Base-by-base conservation (phyloP, 148 eudicot genomes). In the Rhododendron griersonianum region DNA sequence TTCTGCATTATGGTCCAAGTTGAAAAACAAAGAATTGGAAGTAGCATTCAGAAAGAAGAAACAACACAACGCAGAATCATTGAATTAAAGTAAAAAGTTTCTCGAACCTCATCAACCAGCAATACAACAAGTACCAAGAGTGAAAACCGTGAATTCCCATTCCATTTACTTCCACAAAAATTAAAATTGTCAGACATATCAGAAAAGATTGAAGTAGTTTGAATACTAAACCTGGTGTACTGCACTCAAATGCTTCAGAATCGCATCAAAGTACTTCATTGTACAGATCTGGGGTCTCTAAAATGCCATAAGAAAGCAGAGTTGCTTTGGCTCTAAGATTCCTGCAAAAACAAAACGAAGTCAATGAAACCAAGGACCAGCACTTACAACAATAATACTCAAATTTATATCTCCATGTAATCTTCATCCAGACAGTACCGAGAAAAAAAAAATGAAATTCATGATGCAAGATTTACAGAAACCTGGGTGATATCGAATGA, bases 241-340 rank as follows among this genome's bases (percentile, higher is more conserved):
- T 82, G 86, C 83, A 87, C 87, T 93, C 93, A 86, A 97, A 95
- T 81, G 98, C 95, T 84, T 91, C 93, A 41, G 89, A 84, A 87
- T 91, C 88, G 81, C 71, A 87, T 71, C 90, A 91, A 83, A 97
- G 90, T 78, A 97, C 98, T 87, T 97, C 96, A 85, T 90, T 89
- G 76, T 89, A 91, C 61, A 97, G 94, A 86, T 92, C 92, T 67
- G 86, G 82, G 75, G 89, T 90, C 45, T 91, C 94, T 81, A 61
- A 83, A 39, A 81, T 84, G 69, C 92, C 91, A 87, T 75, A 81
- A 48, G 86, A 83, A 82, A 75, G 82, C n/a, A 77, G 81, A 87
- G 55, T 81, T 69, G 86, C 91, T 75, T 93, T 96, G 84, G 87
- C 82, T 87, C 87, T 93, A 23, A 95, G 91, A 91, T 91, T 92